Base-by-base conservation (phyloP, 1,284 basidiomycete species). In the Cutaneotrichosporon mucoides region DNA sequence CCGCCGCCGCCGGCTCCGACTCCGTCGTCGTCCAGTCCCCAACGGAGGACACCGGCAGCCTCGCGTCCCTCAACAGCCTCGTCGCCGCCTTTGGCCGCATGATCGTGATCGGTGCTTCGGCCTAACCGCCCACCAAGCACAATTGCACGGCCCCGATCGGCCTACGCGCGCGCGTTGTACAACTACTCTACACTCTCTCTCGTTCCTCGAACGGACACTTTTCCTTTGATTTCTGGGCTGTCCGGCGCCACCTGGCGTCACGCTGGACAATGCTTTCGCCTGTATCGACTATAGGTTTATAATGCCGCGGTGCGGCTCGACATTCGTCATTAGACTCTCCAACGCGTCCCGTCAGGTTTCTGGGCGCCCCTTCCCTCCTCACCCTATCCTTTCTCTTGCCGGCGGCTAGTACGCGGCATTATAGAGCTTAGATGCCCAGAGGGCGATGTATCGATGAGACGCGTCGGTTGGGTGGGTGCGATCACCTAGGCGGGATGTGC, bases 31-130 rank as follows among this genome's bases (percentile, higher is more conserved):
- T 48, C 33, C 24, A 24, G 24, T 24, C 24, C 24, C 24, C 24
- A 24, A 51, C 50, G n/a, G 46, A 60, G 4, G 48, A 58, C 16
- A 38, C 37, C n/a, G 59, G 71, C 49, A 73, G 70, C 59, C 59
- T 76, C 38, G 67, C 68, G 16, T 13, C 63, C n/a, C 53, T 76
- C 53, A 72, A 68, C 62, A 65, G 71, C 52, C 65, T 66, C 12
- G 72, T 76, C 6, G 65, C 71, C 13, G 59, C 67, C 42, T 55
- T 73, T 15, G 76, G 76, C 48, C 59, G 69, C 57, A 61, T 77
- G 45, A 63, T 76, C 54, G 71, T 72, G 36, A 64, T 70, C 36
- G 71, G 73, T 67, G 15, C 41, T 15, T 34, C 44, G 11, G 53
- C 42, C 41, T 48, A 54, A 36, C 13, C 38, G 38, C 12, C 12